These are phyloP conservation scores for Pleurotus ostreatus DNA, from an alignment of 768 basidiomycete species.

Conservation along the genomic window DNA sequence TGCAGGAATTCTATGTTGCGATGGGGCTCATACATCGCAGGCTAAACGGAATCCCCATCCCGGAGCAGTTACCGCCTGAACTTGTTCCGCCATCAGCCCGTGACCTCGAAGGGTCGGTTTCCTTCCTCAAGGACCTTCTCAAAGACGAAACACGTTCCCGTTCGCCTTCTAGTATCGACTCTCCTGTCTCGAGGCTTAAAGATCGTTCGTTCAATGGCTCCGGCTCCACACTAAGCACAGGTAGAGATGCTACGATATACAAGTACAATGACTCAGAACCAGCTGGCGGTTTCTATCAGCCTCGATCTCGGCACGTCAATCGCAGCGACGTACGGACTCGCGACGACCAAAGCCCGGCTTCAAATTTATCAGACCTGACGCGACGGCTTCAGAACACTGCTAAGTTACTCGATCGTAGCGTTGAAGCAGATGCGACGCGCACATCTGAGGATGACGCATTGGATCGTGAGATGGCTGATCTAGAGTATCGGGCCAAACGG, in stretches of 20 bases:
- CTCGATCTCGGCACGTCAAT: slow-evolving; percentile 80
- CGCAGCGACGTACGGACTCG: slow-evolving; percentile 75
- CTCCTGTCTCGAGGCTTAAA: slow-evolving; percentile 58
- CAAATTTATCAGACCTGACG: slow-evolving; percentile 85
- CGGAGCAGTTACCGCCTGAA: slow-evolving; percentile 82
- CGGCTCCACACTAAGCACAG: slow-evolving; percentile 48
- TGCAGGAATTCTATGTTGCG: slow-evolving; percentile 96
- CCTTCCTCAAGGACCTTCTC: slow-evolving; percentile 83
- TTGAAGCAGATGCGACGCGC: slow-evolving; percentile 55
- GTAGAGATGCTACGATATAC: slow-evolving; percentile 89
- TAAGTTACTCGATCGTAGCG: slow-evolving; percentile 69
- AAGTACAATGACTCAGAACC: slow-evolving; percentile 69
- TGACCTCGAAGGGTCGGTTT: slow-evolving; percentile 86
- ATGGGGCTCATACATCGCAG: slow-evolving; percentile 98
- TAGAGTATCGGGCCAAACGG: slow-evolving; percentile 79
- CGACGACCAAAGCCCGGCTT: slow-evolving; percentile 55
- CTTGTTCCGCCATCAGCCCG: slow-evolving; percentile 88
- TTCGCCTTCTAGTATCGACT: slow-evolving; percentile 49
- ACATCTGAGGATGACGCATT: slow-evolving; percentile 85
- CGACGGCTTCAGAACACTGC: slow-evolving; percentile 76
- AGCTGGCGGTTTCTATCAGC: slow-evolving; percentile 69
- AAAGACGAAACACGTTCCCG: slow-evolving; percentile 80
- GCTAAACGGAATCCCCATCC: slow-evolving; percentile 89
- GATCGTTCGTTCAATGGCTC: slow-evolving; percentile 66
- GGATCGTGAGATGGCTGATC: slow-evolving; percentile 85